Conservation (phyloP, 2,329 filamentous ascomycete genomes). For the Emydomyces testavorans region DNA sequence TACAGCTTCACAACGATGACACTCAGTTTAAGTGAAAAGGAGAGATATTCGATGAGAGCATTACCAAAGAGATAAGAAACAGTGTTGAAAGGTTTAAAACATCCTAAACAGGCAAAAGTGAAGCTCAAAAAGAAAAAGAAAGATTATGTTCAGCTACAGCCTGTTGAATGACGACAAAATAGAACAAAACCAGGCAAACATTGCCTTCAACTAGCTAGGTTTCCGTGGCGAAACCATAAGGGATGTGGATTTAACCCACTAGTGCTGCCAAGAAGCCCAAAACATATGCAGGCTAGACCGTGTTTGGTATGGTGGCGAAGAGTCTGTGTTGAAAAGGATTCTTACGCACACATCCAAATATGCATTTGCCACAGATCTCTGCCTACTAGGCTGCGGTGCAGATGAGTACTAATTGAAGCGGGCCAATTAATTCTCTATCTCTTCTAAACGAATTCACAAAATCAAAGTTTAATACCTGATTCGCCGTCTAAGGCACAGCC, state of each 20-base stretch:
- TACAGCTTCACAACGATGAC: slow-evolving; percentile 12
- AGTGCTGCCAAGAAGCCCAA: not conserved
- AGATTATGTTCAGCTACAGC: not conserved
- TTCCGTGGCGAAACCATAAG: slow-evolving; percentile 3
- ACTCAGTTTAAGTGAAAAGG: not conserved
- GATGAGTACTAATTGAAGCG: not conserved
- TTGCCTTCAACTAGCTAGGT: not conserved
- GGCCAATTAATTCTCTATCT: not conserved
- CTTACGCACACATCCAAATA: not conserved
- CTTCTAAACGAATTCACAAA: not conserved
- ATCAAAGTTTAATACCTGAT: not conserved
- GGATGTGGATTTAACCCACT: slow-evolving; percentile 1
- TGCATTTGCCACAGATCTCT: not conserved
- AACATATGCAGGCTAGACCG: not conserved
- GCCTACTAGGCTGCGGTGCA: not conserved
- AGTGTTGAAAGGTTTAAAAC: not conserved
- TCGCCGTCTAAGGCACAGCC: not conserved
- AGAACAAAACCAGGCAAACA: slow-evolving; percentile 1
- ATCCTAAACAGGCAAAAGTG: not conserved
- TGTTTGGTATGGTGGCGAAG: not conserved
- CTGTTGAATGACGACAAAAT: not conserved
- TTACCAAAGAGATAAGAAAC: not conserved
- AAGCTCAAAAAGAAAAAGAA: not conserved
- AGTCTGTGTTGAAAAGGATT: not conserved
- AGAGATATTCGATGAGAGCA: not conserved